Percentiles rank a stretch among this genome's conserved stretches.
Conservation (phyloP, 1,139 yeast species). For the Candida smagusa region DNA sequence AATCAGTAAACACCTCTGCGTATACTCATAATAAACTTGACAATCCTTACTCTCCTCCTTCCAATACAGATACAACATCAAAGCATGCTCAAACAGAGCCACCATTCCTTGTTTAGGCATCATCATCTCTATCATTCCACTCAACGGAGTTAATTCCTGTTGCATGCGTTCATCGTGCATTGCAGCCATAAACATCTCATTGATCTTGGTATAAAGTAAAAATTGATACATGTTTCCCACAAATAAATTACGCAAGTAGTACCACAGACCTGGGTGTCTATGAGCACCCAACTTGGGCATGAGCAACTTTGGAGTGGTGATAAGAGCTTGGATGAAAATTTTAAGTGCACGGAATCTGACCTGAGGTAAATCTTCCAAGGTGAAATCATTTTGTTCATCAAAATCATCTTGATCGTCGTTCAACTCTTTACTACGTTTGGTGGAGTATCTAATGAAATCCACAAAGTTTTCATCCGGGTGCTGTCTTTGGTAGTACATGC, state of each 20-base stretch:
- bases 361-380: conserved; percentile 10
- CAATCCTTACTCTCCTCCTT: conserved; percentile 37
- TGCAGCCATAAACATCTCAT: conserved; percentile 18
- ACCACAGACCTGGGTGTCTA: conserved; percentile 46
- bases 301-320: conserved; percentile 30
- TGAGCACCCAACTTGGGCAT: conserved; percentile 38
- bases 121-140: conserved; percentile 18
- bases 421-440: conserved; percentile 4
- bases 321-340: conserved; percentile 20
- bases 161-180: conserved; percentile 10
- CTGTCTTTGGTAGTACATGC: conserved; percentile 22
- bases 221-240: conserved; percentile 38
- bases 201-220: conserved; percentile 33
- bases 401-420: conserved; percentile 8
- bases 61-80: conserved; percentile 36
- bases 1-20: conserved; percentile 20
- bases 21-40: conserved; percentile 24
- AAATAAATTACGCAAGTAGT: conserved; percentile 38
- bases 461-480: conserved; percentile 35
- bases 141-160: conserved; percentile 8
- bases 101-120: conserved; percentile 24
- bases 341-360: conserved; percentile 13
- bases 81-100: conserved; percentile 29
- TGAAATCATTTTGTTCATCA: conserved; percentile 16
- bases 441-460: conserved; percentile 19